A percentile compares a stretch with the other conserved stretches of the same genome.
Evolutionary conservation across 441 rosid genomes (phyloP).

Genomic region (Syzygium syzygioides): DNA sequence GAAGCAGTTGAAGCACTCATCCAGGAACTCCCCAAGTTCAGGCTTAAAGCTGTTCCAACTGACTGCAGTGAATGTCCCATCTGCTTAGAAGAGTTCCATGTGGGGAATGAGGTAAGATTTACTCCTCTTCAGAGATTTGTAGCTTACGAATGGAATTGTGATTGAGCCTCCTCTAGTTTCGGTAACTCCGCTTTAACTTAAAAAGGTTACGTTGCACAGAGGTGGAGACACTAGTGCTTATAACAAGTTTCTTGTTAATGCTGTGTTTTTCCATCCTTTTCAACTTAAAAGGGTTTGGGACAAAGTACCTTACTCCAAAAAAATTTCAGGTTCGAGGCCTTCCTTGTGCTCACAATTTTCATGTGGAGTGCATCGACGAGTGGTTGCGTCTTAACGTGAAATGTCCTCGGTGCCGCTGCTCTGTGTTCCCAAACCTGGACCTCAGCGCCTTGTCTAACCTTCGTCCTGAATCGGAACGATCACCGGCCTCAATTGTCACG

Average conservation of each 20-base stretch:
- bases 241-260: background rate
- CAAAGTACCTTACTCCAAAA: conserved; percentile 9
- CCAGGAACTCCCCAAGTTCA: conserved; percentile 96
- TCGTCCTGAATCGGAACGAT: conserved; percentile 55
- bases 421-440: conserved; percentile 95
- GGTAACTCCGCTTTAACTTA: background rate
- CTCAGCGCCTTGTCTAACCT: conserved; percentile 89
- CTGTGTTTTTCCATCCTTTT: background rate
- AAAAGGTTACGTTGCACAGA: background rate
- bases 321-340: conserved; percentile 88
- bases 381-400: conserved; percentile 96
- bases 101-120: conserved; percentile 72
- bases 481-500: conserved; percentile 30
- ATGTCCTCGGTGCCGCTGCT: conserved; percentile 97
- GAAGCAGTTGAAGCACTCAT: conserved; percentile 99
- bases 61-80: conserved; percentile 97
- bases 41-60: conserved; percentile 91
- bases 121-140: background rate
- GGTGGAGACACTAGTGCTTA: background rate
- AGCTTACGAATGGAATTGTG: background rate
- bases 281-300: background rate
- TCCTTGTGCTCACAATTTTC: conserved; percentile 99
- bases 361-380: conserved; percentile 91
- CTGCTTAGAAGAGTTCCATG: conserved; percentile 93
- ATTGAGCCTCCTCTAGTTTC: background rate